Percentiles rank a stretch among this genome's conserved stretches.
Evolutionary conservation across 768 basidiomycete genomes (phyloP).

Genomic region (Rhizopogon salebrosus): DNA sequence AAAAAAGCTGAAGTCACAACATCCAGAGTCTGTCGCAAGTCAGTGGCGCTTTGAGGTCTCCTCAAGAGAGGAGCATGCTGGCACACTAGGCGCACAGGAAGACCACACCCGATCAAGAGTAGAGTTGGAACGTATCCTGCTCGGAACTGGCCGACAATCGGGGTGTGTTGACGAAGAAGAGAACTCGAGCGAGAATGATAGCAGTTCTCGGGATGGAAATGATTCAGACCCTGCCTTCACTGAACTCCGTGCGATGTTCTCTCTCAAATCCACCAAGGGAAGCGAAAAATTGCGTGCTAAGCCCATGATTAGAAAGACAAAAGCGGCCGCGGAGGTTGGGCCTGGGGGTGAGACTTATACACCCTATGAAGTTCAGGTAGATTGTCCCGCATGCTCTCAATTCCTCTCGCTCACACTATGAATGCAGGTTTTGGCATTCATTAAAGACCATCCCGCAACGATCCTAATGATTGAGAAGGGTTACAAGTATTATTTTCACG

Average conservation of each 20-base stretch:
- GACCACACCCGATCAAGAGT: constrained; percentile 29
- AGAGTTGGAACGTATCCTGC: constrained; percentile 49
- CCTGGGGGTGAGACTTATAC: constrained; percentile 71
- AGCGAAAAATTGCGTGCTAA: constrained; percentile 31
- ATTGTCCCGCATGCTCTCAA: neutral
- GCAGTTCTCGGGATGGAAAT: constrained; percentile 26
- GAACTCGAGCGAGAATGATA: constrained; percentile 20
- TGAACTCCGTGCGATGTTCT: constrained; percentile 44
- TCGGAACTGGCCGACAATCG: constrained; percentile 32
- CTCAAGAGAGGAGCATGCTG: neutral
- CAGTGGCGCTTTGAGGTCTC: constrained; percentile 39
- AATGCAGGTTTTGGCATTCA: constrained; percentile 41
- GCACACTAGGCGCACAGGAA: constrained; percentile 36
- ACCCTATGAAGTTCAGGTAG: constrained; percentile 68
- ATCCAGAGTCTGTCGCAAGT: constrained; percentile 21
- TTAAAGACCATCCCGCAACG: constrained; percentile 58
- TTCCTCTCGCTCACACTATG: neutral
- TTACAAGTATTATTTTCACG: constrained; percentile 81
- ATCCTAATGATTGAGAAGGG: constrained; percentile 80
- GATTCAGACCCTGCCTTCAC: constrained; percentile 44
- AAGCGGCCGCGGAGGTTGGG: constrained; percentile 41
- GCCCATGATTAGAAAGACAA: constrained; percentile 26
- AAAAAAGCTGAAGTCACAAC: constrained; percentile 24
- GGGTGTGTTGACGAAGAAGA: constrained; percentile 13
- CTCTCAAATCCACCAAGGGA: constrained; percentile 27